Evolutionary conservation across 345 rosid species (phyloP).

Genomic region (Populus deltoides): DNA sequence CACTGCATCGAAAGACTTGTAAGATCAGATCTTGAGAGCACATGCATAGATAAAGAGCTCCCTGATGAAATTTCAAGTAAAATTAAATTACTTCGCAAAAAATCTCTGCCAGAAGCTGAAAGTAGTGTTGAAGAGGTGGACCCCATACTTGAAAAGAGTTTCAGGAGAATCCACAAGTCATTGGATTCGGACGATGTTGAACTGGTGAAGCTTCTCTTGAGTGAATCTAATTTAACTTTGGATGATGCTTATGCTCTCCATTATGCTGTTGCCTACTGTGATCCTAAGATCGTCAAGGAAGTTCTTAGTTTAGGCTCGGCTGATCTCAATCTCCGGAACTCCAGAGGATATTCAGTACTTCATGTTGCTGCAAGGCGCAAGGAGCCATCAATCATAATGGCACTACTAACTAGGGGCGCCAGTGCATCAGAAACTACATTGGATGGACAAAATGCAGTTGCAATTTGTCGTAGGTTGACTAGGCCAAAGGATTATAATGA

Average conservation of each 20-base stretch:
- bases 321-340: constrained; percentile 29
- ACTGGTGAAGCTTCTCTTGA: neutral
- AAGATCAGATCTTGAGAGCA: neutral
- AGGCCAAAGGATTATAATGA: constrained; percentile 41
- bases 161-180: neutral
- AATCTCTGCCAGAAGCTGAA: neutral
- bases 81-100: neutral
- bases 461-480: constrained; percentile 40
- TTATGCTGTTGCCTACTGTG: neutral
- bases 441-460: constrained; percentile 42
- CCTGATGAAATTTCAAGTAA: neutral
- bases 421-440: constrained; percentile 24
- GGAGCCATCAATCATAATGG: constrained; percentile 29
- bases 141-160: neutral
- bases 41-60: neutral
- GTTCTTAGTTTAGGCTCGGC: neutral
- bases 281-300: neutral
- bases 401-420: constrained; percentile 40
- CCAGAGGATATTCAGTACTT: constrained; percentile 41
- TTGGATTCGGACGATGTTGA: neutral
- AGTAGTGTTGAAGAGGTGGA: neutral
- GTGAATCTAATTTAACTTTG: neutral
- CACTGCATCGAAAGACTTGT: neutral
- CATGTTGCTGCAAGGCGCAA: constrained; percentile 51
- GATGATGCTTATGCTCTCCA: neutral